These are phyloP conservation scores for Colletotrichum tropicicola DNA, from an alignment of 2,329 filamentous ascomycete genomes.

Conservation along the genomic window DNA sequence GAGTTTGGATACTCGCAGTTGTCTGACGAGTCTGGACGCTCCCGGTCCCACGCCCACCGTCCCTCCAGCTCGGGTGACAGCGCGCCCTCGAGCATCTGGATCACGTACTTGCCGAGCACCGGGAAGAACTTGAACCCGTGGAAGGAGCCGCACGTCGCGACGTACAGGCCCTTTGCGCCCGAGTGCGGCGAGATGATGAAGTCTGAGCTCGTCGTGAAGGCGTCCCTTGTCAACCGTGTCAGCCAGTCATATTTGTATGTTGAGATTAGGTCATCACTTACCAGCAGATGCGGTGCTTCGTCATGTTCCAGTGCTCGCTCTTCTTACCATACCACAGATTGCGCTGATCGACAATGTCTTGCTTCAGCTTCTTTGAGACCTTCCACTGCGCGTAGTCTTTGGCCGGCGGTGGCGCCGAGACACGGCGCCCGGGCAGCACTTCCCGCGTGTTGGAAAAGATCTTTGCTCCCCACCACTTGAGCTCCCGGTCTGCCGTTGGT, in stretches of 20 bases:
- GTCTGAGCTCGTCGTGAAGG: constrained; percentile 68
- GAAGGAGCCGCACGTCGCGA: constrained; percentile 73
- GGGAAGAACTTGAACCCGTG: constrained; percentile 77
- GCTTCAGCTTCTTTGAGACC: constrained; percentile 61
- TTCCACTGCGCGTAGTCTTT: constrained; percentile 72
- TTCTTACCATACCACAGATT: constrained; percentile 67
- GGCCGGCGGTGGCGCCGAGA: constrained; percentile 65
- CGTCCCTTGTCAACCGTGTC: constrained; percentile 59
- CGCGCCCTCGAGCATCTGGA: constrained; percentile 60
- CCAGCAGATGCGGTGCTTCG: constrained; percentile 74
- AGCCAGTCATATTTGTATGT: not conserved
- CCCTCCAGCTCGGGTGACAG: constrained; percentile 51
- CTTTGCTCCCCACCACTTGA: constrained; percentile 70
- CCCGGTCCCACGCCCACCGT: constrained; percentile 69
- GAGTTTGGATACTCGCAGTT: constrained; percentile 66
- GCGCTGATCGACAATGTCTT: constrained; percentile 66
- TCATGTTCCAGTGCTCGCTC: constrained; percentile 64
- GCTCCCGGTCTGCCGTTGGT: constrained; percentile 56
- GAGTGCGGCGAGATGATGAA: constrained; percentile 70
- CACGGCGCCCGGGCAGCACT: constrained; percentile 58
- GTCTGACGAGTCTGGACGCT: constrained; percentile 59
- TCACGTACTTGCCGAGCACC: constrained; percentile 68
- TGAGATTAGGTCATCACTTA: constrained; percentile 50
- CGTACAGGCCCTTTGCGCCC: constrained; percentile 60
- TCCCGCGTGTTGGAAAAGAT: constrained; percentile 67